Conservation (phyloP, 495 filamentous ascomycete genomes). For the Xylaria venustula region DNA sequence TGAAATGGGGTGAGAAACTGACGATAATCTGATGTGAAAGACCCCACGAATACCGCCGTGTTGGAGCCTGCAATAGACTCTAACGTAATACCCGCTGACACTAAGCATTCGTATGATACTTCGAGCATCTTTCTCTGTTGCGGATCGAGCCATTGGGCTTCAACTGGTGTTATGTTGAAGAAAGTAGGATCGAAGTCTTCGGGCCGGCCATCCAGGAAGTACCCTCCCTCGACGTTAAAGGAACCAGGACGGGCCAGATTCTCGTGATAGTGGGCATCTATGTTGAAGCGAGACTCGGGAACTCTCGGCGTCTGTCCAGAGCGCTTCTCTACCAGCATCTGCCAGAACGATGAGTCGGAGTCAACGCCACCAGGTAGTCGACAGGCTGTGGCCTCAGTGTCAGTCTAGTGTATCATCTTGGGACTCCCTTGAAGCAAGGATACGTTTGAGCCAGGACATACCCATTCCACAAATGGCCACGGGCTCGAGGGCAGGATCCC, state of each 20-base stretch:
- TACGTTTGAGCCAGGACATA: constrained; percentile 36
- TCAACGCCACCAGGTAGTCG: constrained; percentile 18
- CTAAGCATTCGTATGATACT: constrained; percentile 40
- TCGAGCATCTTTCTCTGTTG: constrained; percentile 44
- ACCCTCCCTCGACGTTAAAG: constrained; percentile 27
- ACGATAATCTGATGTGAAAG: constrained; percentile 50
- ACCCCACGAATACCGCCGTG: constrained; percentile 52
- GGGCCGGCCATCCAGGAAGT: constrained; percentile 38
- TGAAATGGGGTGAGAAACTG: constrained; percentile 16
- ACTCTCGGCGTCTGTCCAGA: constrained; percentile 17
- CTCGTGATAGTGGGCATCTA: constrained; percentile 18
- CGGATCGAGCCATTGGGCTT: constrained; percentile 34
- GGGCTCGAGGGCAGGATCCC: constrained; percentile 15
- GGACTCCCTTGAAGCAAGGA: constrained; percentile 43
- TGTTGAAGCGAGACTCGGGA: constrained; percentile 16
- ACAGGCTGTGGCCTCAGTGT: constrained; percentile 29
- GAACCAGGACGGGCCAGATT: constrained; percentile 12
- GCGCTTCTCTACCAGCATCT: constrained; percentile 30
- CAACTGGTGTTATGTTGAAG: constrained; percentile 35
- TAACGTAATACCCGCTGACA: constrained; percentile 43
- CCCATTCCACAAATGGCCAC: constrained; percentile 51
- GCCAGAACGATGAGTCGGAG: constrained; percentile 48
- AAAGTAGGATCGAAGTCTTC: constrained; percentile 42
- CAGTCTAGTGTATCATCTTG: constrained; percentile 48
- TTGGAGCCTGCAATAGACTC: constrained; percentile 46